Evolutionary conservation across 2,329 filamentous ascomycete genomes (phyloP), one percentile per base, ranked within the genome.

Genomic region (Neodidymelliopsis sp.): DNA sequence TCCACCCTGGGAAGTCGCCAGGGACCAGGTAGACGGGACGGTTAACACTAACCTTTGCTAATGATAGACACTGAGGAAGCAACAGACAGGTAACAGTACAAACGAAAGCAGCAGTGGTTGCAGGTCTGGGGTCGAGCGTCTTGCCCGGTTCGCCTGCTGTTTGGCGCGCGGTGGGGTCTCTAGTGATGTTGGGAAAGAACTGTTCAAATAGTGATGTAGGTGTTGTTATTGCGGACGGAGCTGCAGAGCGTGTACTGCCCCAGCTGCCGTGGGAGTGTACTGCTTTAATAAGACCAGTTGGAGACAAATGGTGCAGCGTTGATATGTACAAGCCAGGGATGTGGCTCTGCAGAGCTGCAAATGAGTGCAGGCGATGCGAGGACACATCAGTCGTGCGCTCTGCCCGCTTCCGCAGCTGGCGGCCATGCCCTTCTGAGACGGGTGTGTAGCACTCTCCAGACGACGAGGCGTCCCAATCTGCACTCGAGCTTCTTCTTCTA

Each of bases 121-220:
- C 49, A 44, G 49, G 40, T 44, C 24, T 13, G 6, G 23, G 31
- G 31, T 34, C 44, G 43, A 38, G 41, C 49, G 35, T 16, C 30
- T 41, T 49, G 18, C 27, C 40, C 48, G 33, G 33, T 24, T 49
- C 15, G 37, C 25, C 46, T 43, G 42, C 20, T 47, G 29, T 41
- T 42, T 36, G 37, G 30, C 28, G 30, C 46, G 35, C 29, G 22
- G 31, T 27, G 39, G 31, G n/a, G 28, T 36, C 43, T 55, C 56
- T 65, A 67, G 50, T 54, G 55, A 72, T 72, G 61, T 49, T 64
- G 54, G 27, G 49, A 48, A 69, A 71, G 59, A 67, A 52, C 69
- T 72, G 60, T 63, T 66, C 33, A 42, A 56, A 66, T 72, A 73
- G 55, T 55, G 54, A 71, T 73, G 68, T 65, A 57, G 49, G 53